Conservation (phyloP, 192 early-diverging fungal species). For the Podila horticola region DNA sequence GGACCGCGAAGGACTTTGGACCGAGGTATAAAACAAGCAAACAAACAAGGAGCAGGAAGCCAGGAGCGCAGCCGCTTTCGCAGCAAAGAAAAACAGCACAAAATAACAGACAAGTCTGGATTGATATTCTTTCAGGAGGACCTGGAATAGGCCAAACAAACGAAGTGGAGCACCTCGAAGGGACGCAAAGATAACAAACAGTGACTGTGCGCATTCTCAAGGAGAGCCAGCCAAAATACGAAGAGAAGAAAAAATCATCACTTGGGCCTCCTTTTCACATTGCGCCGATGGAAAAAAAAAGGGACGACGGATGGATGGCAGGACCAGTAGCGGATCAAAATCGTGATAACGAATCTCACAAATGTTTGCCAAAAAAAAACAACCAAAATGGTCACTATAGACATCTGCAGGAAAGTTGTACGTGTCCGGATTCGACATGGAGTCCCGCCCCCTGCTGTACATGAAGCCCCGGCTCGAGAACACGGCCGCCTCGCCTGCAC, state of each 20-base stretch:
- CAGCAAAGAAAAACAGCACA: too few species aligned
- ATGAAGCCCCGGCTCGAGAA: conserved; percentile 85
- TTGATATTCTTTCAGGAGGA: too few species aligned
- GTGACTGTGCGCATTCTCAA: too few species aligned
- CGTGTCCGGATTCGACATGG: conserved; percentile 83
- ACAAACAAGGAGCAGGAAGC: too few species aligned
- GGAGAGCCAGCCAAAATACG: not conserved
- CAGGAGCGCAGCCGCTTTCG: too few species aligned
- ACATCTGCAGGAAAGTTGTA: conserved; percentile 85
- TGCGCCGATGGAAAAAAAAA: not conserved
- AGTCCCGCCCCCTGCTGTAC: conserved; percentile 79
- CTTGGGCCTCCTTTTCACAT: not conserved
- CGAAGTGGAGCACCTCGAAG: too few species aligned
- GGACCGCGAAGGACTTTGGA: conserved; percentile 76
- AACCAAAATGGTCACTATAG: conserved; percentile 18
- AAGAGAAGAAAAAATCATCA: not conserved
- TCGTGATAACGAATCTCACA: too few species aligned
- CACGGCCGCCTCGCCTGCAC: conserved; percentile 75
- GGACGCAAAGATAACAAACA: too few species aligned
- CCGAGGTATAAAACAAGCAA: conserved; percentile 61
- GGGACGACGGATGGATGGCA: too few species aligned
- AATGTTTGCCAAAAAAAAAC: not conserved
- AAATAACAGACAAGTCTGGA: too few species aligned
- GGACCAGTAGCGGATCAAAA: too few species aligned
- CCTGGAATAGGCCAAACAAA: too few species aligned